These are phyloP conservation scores for Rachicladosporium sp. DNA, from an alignment of 2,329 filamentous ascomycete genomes.

Conservation along the genomic window DNA sequence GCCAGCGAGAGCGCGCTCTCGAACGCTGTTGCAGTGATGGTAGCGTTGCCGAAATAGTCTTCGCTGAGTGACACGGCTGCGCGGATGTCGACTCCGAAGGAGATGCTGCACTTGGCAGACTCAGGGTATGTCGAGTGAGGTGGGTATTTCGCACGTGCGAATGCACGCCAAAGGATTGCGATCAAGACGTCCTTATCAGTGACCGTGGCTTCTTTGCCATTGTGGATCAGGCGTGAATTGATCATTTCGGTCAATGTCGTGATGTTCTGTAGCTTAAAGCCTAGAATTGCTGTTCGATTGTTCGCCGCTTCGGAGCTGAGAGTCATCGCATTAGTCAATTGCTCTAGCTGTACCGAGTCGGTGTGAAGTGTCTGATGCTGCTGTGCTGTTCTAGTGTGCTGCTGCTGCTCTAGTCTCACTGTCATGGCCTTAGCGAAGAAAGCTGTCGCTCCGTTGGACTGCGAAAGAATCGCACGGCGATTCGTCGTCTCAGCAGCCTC, in stretches of 20 bases:
- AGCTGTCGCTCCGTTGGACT: not conserved
- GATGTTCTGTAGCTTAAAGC: constrained; percentile 10
- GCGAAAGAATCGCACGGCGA: constrained; percentile 1
- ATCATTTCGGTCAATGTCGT: constrained; percentile 7
- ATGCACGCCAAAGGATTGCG: constrained; percentile 13
- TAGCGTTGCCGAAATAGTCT: constrained; percentile 10
- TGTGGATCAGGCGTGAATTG: constrained; percentile 5
- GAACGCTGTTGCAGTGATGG: constrained; percentile 3
- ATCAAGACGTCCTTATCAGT: constrained; percentile 8
- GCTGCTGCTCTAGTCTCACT: not conserved
- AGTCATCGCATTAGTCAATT: not conserved
- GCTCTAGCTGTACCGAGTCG: not conserved
- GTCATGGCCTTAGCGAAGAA: constrained; percentile 2
- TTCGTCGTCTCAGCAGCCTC: not conserved
- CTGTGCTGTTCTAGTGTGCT: not conserved
- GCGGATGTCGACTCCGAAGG: constrained; percentile 9
- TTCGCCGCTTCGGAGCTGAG: not conserved
- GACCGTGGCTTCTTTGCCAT: not conserved
- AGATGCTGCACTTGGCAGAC: not conserved
- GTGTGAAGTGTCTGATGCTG: not conserved
- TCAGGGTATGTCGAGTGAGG: constrained; percentile 2
- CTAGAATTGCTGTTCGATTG: constrained; percentile 6
- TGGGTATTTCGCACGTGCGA: constrained; percentile 7
- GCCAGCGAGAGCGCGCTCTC: constrained; percentile 5
- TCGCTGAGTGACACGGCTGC: constrained; percentile 1